Evolutionary conservation across 2,329 filamentous ascomycete genomes (phyloP).

Genomic region (Cadophora luteo-olivacea): DNA sequence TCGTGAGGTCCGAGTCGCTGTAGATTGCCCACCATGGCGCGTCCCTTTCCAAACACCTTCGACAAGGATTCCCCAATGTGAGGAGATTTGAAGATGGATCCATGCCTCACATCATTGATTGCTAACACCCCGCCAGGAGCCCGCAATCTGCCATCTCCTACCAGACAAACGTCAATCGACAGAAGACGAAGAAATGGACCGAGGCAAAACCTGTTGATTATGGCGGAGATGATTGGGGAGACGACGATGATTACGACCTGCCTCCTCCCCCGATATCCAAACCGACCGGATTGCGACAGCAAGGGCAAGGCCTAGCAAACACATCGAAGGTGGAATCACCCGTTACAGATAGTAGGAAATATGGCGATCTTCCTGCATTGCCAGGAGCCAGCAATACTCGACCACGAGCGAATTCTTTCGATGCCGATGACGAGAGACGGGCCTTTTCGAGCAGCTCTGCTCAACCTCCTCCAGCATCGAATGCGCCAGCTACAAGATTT

Average conservation of each 20-base stretch:
- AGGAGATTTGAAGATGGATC: slow-evolving; percentile 17
- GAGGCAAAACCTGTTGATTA: slow-evolving; percentile 87
- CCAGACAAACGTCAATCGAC: slow-evolving; percentile 84
- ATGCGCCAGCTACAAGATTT: slow-evolving; percentile 40
- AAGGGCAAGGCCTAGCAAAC: slow-evolving; percentile 44
- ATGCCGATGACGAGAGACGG: slow-evolving; percentile 58
- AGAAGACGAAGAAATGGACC: slow-evolving; percentile 94
- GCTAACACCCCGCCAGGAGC: slow-evolving; percentile 33
- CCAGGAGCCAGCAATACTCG: slow-evolving; percentile 33
- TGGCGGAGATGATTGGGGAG: slow-evolving; percentile 93
- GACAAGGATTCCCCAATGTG: slow-evolving; percentile 43
- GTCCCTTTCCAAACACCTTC: slow-evolving; percentile 42
- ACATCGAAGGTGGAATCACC: slow-evolving; percentile 26
- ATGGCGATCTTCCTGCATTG: slow-evolving; percentile 43
- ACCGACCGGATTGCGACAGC: slow-evolving; percentile 52
- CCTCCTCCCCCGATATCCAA: slow-evolving; percentile 49
- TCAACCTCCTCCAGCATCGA: slow-evolving; percentile 30
- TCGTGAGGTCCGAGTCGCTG: slow-evolving; percentile 29
- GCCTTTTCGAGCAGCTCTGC: slow-evolving; percentile 51
- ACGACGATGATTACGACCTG: slow-evolving; percentile 67
- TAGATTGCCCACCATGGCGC: slow-evolving; percentile 41
- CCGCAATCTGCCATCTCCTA: slow-evolving; percentile 54
- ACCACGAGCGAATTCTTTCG: slow-evolving; percentile 56
- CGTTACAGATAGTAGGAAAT: slow-evolving; percentile 37
- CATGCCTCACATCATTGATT: slow-evolving; percentile 9